These are phyloP conservation scores for Knufia fluminis DNA, from an alignment of 2,329 filamentous ascomycete species.

Conservation along the genomic window DNA sequence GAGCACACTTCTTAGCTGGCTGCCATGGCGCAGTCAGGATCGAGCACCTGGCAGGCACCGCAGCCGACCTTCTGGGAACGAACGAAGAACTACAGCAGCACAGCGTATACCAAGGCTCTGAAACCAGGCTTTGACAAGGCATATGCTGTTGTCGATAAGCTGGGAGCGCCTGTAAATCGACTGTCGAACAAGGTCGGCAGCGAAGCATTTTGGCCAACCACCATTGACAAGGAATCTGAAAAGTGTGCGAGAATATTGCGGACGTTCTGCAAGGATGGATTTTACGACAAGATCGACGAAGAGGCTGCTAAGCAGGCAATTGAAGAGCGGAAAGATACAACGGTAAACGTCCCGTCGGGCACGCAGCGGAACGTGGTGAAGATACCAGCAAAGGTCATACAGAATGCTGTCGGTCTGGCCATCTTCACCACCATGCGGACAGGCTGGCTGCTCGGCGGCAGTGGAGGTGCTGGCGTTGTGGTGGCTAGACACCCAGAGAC, in stretches of 20 bases:
- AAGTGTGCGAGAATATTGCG: conserved; percentile 83
- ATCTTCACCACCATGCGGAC: conserved; percentile 96
- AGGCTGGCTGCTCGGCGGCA: conserved; percentile 82
- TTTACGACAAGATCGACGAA: conserved; percentile 52
- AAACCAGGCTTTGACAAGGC: conserved; percentile 67
- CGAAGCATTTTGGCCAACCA: conserved; percentile 78
- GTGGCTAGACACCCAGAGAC: conserved; percentile 69
- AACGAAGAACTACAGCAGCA: conserved; percentile 38
- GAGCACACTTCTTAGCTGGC: conserved; percentile 47
- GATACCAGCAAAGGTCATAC: conserved; percentile 76
- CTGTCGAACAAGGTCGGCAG: conserved; percentile 71
- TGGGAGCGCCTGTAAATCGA: conserved; percentile 68
- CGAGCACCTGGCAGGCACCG: conserved; percentile 8
- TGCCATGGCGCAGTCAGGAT: conserved; percentile 49
- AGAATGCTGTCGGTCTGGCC: conserved; percentile 79
- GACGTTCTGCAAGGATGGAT: conserved; percentile 78
- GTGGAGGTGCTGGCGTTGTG: conserved; percentile 79
- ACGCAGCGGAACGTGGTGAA: conserved; percentile 64
- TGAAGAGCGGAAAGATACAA: conserved; percentile 23
- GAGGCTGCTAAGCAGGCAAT: conserved; percentile 40
- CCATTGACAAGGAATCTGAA: conserved; percentile 79
- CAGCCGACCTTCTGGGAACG: conserved; percentile 43
- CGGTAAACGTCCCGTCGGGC: conserved; percentile 44
- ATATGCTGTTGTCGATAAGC: conserved; percentile 57
- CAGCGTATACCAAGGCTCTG: conserved; percentile 35